Conservation (phyloP, 2,329 filamentous ascomycete species). For the Apiospora rasikravindrae region DNA sequence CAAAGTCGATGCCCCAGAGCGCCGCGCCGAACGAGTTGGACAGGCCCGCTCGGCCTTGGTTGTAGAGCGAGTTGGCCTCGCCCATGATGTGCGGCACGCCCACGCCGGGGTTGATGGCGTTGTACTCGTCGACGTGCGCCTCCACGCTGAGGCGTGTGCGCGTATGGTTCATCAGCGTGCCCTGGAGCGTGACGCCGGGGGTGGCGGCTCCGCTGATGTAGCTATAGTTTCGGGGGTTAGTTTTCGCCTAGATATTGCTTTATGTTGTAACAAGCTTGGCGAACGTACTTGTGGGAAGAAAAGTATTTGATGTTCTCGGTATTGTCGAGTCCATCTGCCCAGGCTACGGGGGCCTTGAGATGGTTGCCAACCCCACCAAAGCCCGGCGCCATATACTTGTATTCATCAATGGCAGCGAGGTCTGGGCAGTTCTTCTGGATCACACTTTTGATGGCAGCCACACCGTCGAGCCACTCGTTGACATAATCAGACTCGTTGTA, state of each 20-base stretch:
- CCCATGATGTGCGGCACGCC: slow-evolving; percentile 60
- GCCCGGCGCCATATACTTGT: slow-evolving; percentile 54
- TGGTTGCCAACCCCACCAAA: slow-evolving; percentile 59
- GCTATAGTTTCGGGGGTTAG: slow-evolving; percentile 41
- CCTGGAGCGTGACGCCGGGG: slow-evolving; percentile 66
- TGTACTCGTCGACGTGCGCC: slow-evolving; percentile 53
- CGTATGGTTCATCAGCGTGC: slow-evolving; percentile 68
- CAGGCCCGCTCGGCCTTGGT: slow-evolving; percentile 64
- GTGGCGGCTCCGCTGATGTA: slow-evolving; percentile 65
- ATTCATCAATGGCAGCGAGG: slow-evolving; percentile 47
- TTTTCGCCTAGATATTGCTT: not conserved
- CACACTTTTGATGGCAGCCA: slow-evolving; percentile 51
- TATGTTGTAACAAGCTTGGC: not conserved
- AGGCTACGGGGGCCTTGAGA: slow-evolving; percentile 55
- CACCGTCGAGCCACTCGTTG: slow-evolving; percentile 62
- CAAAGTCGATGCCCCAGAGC: slow-evolving; percentile 69
- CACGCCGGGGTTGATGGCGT: slow-evolving; percentile 43
- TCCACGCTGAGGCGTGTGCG: slow-evolving; percentile 54
- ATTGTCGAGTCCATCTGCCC: slow-evolving; percentile 57
- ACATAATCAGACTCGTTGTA: slow-evolving; percentile 64
- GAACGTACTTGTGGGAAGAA: slow-evolving; percentile 63
- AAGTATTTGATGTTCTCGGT: slow-evolving; percentile 57
- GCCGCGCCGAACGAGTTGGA: slow-evolving; percentile 70
- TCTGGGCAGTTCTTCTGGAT: slow-evolving; percentile 57
- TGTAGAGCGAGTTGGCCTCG: slow-evolving; percentile 67